A percentile compares a stretch with the other conserved stretches of the same genome.
Conservation (phyloP, 2,329 filamentous ascomycete species). For the Coccinonectria pachysandricola region DNA sequence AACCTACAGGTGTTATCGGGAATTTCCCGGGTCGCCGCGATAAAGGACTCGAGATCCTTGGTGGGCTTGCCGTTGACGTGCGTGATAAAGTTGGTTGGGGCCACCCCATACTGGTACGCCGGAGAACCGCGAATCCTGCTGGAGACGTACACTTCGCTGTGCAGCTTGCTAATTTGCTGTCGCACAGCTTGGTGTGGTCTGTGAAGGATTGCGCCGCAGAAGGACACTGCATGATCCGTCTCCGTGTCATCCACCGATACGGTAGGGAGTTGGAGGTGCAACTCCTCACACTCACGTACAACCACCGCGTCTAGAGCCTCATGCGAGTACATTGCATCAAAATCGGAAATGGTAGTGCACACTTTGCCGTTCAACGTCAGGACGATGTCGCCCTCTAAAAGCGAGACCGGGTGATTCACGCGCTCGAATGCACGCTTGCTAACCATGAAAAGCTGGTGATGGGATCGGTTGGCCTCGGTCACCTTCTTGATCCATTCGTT, state of each 20-base stretch:
- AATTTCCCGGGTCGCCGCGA: constrained; percentile 74
- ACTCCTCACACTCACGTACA: constrained; percentile 73
- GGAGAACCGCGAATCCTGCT: constrained; percentile 75
- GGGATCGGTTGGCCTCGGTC: constrained; percentile 75
- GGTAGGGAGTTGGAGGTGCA: constrained; percentile 68
- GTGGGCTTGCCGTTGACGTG: constrained; percentile 87
- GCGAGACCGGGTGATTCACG: constrained; percentile 36
- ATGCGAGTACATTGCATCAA: constrained; percentile 94
- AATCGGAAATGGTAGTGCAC: constrained; percentile 83
- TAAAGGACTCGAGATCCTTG: constrained; percentile 69
- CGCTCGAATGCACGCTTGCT: constrained; percentile 72
- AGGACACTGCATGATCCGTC: constrained; percentile 82
- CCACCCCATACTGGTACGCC: constrained; percentile 80
- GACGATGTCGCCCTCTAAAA: constrained; percentile 87
- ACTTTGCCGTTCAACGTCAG: constrained; percentile 84
- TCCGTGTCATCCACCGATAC: constrained; percentile 84
- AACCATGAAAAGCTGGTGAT: constrained; percentile 97
- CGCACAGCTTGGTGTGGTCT: constrained; percentile 91
- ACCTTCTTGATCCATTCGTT: constrained; percentile 94
- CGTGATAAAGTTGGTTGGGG: constrained; percentile 95
- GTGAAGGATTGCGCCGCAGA: constrained; percentile 91
- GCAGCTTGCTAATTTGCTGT: constrained; percentile 93
- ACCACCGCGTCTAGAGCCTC: constrained; percentile 75
- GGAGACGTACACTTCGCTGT: constrained; percentile 93
- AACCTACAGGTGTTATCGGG: constrained; percentile 81